Evolutionary conservation across 1,284 basidiomycete species (phyloP).

Genomic region (Apiotrichum domesticum): DNA sequence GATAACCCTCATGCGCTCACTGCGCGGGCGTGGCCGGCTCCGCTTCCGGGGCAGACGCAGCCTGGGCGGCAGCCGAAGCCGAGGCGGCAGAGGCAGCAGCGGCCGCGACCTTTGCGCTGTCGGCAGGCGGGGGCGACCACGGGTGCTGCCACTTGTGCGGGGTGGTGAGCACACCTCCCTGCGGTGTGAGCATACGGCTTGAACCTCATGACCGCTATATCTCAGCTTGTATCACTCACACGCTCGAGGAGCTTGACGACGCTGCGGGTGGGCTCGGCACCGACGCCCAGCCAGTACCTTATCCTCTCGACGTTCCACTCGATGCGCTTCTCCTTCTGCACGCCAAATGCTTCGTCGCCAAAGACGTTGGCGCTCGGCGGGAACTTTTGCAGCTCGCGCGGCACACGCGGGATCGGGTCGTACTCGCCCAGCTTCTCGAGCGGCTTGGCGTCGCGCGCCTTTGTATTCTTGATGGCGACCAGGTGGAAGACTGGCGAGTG

Average conservation of each 20-base stretch:
- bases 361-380: constrained; percentile 42
- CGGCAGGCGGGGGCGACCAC: constrained; percentile 22
- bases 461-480: constrained; percentile 69
- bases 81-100: background rate
- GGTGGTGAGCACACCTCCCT: constrained; percentile 36
- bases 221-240: constrained; percentile 53
- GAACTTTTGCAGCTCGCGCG: constrained; percentile 15
- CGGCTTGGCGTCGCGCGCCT: constrained; percentile 78
- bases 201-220: too few species aligned
- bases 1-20: background rate
- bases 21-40: background rate
- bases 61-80: background rate
- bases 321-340: constrained; percentile 60
- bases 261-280: constrained; percentile 73
- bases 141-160: constrained; percentile 42
- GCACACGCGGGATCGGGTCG: constrained; percentile 56
- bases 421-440: constrained; percentile 85
- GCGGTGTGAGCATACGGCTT: constrained; percentile 12
- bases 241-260: constrained; percentile 71
- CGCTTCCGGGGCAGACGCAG: background rate
- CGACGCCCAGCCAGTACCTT: constrained; percentile 78
- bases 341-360: constrained; percentile 11
- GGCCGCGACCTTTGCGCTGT: background rate
- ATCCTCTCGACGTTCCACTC: constrained; percentile 89
- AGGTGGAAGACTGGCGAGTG: constrained; percentile 80